Evolutionary conservation across 495 filamentous ascomycete genomes (phyloP).

Genomic region (Tuber umbilicatum): DNA sequence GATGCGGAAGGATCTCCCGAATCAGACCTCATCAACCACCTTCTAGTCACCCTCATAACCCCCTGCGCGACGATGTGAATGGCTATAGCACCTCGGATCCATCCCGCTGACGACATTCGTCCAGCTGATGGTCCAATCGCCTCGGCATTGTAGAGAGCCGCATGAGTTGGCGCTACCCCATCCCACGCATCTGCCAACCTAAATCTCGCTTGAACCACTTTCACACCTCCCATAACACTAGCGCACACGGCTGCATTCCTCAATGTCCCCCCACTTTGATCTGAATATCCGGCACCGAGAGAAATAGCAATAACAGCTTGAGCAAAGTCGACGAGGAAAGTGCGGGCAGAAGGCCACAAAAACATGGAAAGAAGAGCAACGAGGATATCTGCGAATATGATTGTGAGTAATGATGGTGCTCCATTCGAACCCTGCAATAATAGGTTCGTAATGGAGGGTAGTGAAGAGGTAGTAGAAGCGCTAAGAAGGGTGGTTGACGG

Average conservation of each 20-base stretch:
- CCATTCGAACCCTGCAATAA: slow-evolving; percentile 41
- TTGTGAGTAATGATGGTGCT: slow-evolving; percentile 51
- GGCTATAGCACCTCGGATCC: slow-evolving; percentile 60
- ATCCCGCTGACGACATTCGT: slow-evolving; percentile 48
- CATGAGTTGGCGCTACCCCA: slow-evolving; percentile 25
- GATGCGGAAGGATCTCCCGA: slow-evolving; percentile 26
- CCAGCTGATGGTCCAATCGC: slow-evolving; percentile 20
- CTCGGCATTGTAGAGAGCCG: slow-evolving; percentile 15
- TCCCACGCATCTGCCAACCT: slow-evolving; percentile 51
- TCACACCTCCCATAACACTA: slow-evolving; percentile 64
- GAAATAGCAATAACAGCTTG: slow-evolving; percentile 94
- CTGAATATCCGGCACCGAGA: slow-evolving; percentile 72
- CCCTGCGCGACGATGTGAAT: slow-evolving; percentile 88
- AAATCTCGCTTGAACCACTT: slow-evolving; percentile 54
- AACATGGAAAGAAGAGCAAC: slow-evolving; percentile 82
- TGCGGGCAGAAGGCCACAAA: slow-evolving; percentile 79
- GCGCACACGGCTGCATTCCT: slow-evolving; percentile 71
- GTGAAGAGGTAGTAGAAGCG: slow-evolving; percentile 48
- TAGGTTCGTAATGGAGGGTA: slow-evolving; percentile 47
- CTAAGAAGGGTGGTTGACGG: slow-evolving; percentile 55
- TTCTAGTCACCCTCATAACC: slow-evolving; percentile 48
- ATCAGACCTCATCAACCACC: slow-evolving; percentile 41
- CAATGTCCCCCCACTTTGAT: slow-evolving; percentile 64
- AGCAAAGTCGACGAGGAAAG: slow-evolving; percentile 85
- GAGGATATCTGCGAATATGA: slow-evolving; percentile 65